phyloP scores from a whole-genome alignment of 768 basidiomycete species.

The Leccinum subgranulosum region DNA sequence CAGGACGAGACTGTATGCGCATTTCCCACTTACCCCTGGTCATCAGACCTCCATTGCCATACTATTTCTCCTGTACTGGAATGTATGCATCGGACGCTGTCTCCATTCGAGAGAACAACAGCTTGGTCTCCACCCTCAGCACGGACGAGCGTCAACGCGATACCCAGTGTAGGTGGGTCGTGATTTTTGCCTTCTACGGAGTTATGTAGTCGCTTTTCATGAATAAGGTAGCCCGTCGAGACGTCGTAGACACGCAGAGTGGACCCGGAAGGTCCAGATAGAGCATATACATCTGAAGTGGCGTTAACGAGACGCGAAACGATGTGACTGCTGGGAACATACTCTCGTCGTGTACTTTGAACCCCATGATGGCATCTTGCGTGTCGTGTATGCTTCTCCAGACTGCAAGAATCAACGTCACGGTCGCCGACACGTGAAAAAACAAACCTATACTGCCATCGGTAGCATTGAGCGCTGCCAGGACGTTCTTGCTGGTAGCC shows the following conservation, averaged over 20 bases:
- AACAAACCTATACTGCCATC: slow-evolving; percentile 67
- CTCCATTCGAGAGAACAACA: slow-evolving; percentile 57
- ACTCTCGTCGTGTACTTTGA: slow-evolving; percentile 59
- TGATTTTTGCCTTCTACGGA: slow-evolving; percentile 41
- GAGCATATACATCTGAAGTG: slow-evolving; percentile 57
- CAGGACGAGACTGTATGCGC: neutral
- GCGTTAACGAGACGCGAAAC: neutral
- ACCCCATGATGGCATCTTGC: slow-evolving; percentile 64
- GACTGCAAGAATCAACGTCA: slow-evolving; percentile 36
- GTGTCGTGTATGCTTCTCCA: slow-evolving; percentile 82
- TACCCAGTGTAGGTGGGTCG: slow-evolving; percentile 55
- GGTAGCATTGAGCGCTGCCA: slow-evolving; percentile 66
- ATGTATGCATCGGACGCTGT: slow-evolving; percentile 52
- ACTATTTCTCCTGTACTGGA: slow-evolving; percentile 46
- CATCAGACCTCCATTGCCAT: slow-evolving; percentile 75
- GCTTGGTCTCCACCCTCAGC: slow-evolving; percentile 19
- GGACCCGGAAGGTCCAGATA: slow-evolving; percentile 75
- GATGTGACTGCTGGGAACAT: slow-evolving; percentile 21
- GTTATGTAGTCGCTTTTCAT: slow-evolving; percentile 62
- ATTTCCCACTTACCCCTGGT: slow-evolving; percentile 52
- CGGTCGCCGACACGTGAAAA: slow-evolving; percentile 1
- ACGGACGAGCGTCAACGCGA: slow-evolving; percentile 44
- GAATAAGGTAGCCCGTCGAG: slow-evolving; percentile 56
- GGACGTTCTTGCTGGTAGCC: slow-evolving; percentile 70
- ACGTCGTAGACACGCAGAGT: slow-evolving; percentile 67